A percentile compares a stretch with the other conserved stretches of the same genome.
phyloP scores from a whole-genome alignment of 2,329 filamentous ascomycete genomes.

The Stemphylium vesicarium region DNA sequence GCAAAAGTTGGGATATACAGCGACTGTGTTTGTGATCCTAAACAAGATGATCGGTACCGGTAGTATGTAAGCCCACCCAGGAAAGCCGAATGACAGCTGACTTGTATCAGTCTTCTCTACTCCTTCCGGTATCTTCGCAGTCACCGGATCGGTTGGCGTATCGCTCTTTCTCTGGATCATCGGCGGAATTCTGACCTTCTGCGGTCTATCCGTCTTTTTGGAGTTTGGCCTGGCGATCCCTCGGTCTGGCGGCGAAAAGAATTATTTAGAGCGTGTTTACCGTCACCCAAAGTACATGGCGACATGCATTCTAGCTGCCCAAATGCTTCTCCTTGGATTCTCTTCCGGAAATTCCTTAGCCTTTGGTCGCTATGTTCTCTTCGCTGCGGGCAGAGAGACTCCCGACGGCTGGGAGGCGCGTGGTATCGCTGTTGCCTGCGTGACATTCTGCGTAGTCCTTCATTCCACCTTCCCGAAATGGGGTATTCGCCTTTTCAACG shows the following conservation, averaged over 20 bases:
- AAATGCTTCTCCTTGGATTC: constrained; percentile 68
- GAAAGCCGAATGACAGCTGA: constrained; percentile 14
- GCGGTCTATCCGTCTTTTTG: constrained; percentile 66
- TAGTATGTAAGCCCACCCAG: constrained; percentile 23
- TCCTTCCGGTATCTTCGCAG: constrained; percentile 62
- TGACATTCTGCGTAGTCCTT: constrained; percentile 62
- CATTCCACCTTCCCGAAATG: constrained; percentile 63
- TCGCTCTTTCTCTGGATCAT: constrained; percentile 62
- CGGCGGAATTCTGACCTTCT: constrained; percentile 61
- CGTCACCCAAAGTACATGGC: constrained; percentile 64
- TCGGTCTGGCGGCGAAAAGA: constrained; percentile 68
- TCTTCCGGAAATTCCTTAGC: constrained; percentile 65
- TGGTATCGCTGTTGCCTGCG: constrained; percentile 54
- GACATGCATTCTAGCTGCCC: constrained; percentile 65
- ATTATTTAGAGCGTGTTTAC: constrained; percentile 70
- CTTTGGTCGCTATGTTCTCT: constrained; percentile 65
- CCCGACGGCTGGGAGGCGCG: constrained; percentile 64
- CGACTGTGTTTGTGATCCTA: constrained; percentile 43
- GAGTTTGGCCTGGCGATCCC: constrained; percentile 69
- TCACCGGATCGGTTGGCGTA: constrained; percentile 62
- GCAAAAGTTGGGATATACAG: constrained; percentile 44
- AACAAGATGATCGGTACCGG: constrained; percentile 43
- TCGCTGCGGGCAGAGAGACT: constrained; percentile 57
- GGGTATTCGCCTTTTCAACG: constrained; percentile 66
- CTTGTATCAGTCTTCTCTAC: constrained; percentile 57